phyloP scores from a whole-genome alignment of 352 stramenopile genomes.

The Phytophthora pini region DNA sequence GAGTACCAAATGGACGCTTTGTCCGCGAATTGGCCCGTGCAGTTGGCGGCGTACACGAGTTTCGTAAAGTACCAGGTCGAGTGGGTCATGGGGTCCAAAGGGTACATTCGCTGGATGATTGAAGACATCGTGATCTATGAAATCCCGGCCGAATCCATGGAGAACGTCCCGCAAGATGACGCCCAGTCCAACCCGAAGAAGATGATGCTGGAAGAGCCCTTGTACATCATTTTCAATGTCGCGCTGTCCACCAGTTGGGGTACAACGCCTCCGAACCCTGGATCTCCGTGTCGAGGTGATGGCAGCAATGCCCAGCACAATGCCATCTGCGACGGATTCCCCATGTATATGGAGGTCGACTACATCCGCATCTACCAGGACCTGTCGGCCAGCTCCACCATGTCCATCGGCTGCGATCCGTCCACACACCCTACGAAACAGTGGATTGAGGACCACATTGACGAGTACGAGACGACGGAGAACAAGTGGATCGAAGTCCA shows the following conservation, averaged over 20 bases:
- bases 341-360: constrained; percentile 67
- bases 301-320: constrained; percentile 37
- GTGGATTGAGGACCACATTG: constrained; percentile 59
- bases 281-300: constrained; percentile 39
- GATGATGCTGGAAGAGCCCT: constrained; percentile 67
- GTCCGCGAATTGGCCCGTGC: constrained; percentile 53
- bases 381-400: constrained; percentile 39
- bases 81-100: constrained; percentile 58
- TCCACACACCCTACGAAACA: constrained; percentile 56
- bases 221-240: constrained; percentile 80
- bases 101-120: constrained; percentile 64
- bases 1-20: constrained; percentile 74
- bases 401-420: constrained; percentile 61
- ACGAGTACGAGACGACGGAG: constrained; percentile 52
- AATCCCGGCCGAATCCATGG: constrained; percentile 54
- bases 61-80: constrained; percentile 66
- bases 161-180: constrained; percentile 46
- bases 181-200: constrained; percentile 51
- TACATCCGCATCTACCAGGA: constrained; percentile 71
- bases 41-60: constrained; percentile 47
- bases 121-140: constrained; percentile 61
- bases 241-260: constrained; percentile 62
- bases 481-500: constrained; percentile 52
- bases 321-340: constrained; percentile 60
- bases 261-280: constrained; percentile 48